These are phyloP conservation scores for Neofusicoccum laricinum DNA, from an alignment of 2,329 filamentous ascomycete genomes.

Conservation along the genomic window DNA sequence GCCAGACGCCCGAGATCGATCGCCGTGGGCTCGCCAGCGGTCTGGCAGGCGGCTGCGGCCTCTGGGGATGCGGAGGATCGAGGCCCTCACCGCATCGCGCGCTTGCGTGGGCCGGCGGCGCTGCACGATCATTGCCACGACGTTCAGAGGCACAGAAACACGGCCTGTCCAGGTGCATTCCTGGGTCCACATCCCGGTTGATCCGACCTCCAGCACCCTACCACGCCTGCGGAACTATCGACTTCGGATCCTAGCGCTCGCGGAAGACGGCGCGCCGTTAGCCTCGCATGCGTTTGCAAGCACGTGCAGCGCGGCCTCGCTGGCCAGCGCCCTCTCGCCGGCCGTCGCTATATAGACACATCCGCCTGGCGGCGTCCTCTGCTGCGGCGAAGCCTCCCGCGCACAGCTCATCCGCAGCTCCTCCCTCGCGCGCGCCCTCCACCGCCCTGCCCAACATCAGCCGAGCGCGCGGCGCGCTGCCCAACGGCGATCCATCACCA, in stretches of 20 bases:
- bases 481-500: constrained; percentile 8
- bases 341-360: neutral
- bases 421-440: neutral
- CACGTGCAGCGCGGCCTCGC: constrained; percentile 3
- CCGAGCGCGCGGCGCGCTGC: neutral
- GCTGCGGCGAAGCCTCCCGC: too few relatives aligned
- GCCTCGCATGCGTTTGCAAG: constrained; percentile 1
- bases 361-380: too few relatives aligned
- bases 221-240: neutral
- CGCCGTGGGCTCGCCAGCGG: neutral
- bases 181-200: constrained; percentile 13
- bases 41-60: neutral
- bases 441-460: constrained; percentile 9
- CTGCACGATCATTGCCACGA: constrained; percentile 9
- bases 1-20: neutral
- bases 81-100: constrained; percentile 67
- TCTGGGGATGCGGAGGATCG: constrained; percentile 13
- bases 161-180: neutral
- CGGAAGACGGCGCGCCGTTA: constrained; percentile 9
- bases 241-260: constrained; percentile 7
- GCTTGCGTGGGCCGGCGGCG: constrained; percentile 54
- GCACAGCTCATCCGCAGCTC: neutral
- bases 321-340: neutral
- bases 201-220: constrained; percentile 8
- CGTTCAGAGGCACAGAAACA: constrained; percentile 5